phyloP scores from a whole-genome alignment of 768 basidiomycete species.

The Amanita rubescens region DNA sequence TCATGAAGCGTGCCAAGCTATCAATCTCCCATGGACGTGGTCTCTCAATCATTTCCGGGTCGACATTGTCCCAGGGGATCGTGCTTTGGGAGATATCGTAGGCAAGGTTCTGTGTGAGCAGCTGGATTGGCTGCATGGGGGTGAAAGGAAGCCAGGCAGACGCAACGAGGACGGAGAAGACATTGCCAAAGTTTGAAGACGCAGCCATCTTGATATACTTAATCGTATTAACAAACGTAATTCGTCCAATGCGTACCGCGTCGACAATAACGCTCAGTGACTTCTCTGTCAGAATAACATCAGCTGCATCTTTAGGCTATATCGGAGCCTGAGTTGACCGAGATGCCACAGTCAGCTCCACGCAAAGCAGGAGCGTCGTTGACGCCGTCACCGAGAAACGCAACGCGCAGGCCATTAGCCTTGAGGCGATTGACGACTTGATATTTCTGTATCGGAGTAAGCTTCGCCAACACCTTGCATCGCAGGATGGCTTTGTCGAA shows the following conservation, averaged over 20 bases:
- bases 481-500: neutral
- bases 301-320: constrained; percentile 31
- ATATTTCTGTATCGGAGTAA: constrained; percentile 8
- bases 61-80: constrained; percentile 32
- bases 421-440: constrained; percentile 4
- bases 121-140: constrained; percentile 27
- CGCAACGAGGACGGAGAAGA: constrained; percentile 19
- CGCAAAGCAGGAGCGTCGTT: constrained; percentile 6
- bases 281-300: constrained; percentile 28
- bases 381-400: neutral
- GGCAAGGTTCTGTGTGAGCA: constrained; percentile 25
- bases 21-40: constrained; percentile 25
- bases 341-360: constrained; percentile 12
- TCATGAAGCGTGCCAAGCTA: constrained; percentile 28
- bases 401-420: neutral
- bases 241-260: constrained; percentile 14
- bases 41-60: constrained; percentile 25
- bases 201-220: constrained; percentile 32
- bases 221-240: constrained; percentile 26
- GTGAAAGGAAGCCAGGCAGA: constrained; percentile 31
- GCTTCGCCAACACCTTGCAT: constrained; percentile 5
- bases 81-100: constrained; percentile 31
- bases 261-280: constrained; percentile 25
- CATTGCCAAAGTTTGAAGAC: constrained; percentile 23
- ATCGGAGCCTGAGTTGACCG: constrained; percentile 13